Evolutionary conservation across 495 filamentous ascomycete species (phyloP).

Genomic region (Aspergillus ostianus): DNA sequence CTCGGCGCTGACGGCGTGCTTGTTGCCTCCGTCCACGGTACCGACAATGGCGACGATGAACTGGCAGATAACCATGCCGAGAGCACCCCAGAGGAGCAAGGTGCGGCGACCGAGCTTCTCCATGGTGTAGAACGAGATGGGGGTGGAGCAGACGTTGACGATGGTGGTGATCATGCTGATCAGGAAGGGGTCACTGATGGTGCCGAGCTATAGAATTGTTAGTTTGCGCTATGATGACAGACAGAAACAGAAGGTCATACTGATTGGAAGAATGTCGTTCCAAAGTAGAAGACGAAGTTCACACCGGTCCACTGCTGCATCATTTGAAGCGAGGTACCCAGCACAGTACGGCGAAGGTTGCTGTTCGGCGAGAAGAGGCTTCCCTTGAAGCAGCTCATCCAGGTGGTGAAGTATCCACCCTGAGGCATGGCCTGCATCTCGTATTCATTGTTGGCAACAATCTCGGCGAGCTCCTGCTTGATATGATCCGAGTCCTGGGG

Average conservation of each 20-base stretch:
- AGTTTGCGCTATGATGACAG: neutral
- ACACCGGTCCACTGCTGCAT: slow-evolving; percentile 85
- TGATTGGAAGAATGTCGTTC: slow-evolving; percentile 72
- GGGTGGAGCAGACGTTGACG: slow-evolving; percentile 82
- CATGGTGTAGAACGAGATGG: slow-evolving; percentile 77
- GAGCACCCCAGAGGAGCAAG: slow-evolving; percentile 75
- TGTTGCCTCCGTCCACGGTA: slow-evolving; percentile 52
- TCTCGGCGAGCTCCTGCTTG: slow-evolving; percentile 67
- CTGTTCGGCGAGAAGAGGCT: slow-evolving; percentile 57
- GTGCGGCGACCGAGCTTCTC: slow-evolving; percentile 79
- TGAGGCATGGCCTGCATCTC: slow-evolving; percentile 60
- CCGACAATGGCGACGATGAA: slow-evolving; percentile 82
- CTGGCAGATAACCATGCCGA: slow-evolving; percentile 80
- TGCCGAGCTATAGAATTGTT: slow-evolving; percentile 40
- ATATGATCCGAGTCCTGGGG: slow-evolving; percentile 60
- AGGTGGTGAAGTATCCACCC: slow-evolving; percentile 56
- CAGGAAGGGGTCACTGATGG: slow-evolving; percentile 73
- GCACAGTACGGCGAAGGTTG: slow-evolving; percentile 70
- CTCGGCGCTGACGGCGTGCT: slow-evolving; percentile 58
- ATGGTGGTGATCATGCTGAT: slow-evolving; percentile 79
- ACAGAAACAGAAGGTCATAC: slow-evolving; percentile 6
- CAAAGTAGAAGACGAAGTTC: slow-evolving; percentile 94
- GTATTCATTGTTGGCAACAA: slow-evolving; percentile 74
- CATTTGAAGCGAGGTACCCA: slow-evolving; percentile 76
- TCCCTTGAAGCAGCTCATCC: slow-evolving; percentile 67